These are phyloP conservation scores for Acanthamoeba healyi DNA, from an alignment of 208 protist species.

Conservation along the genomic window DNA sequence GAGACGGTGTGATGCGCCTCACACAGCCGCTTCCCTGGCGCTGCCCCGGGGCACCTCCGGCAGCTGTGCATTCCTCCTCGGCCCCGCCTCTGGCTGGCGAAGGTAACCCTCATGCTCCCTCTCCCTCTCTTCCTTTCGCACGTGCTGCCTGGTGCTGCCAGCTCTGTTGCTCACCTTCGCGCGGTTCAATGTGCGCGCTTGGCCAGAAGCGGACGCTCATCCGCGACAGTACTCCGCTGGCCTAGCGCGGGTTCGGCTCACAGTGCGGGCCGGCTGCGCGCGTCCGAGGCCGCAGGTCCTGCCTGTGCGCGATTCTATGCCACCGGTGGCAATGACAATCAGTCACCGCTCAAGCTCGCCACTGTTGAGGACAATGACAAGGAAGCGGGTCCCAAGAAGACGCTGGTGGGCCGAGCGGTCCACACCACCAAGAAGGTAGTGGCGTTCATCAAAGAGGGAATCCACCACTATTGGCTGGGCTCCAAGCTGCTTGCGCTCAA, in stretches of 20 bases:
- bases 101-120: background rate
- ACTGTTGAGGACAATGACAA: background rate
- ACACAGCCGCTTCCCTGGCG: background rate
- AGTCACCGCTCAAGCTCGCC: background rate
- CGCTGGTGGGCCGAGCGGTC: background rate
- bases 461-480: constrained; percentile 66
- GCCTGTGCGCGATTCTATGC: background rate
- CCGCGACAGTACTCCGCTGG: background rate
- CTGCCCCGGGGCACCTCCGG: background rate
- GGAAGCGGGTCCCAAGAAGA: constrained; percentile 2
- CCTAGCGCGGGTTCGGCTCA: background rate
- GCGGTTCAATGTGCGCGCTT: too few relatives aligned
- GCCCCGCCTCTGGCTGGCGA: background rate
- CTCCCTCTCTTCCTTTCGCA: too few relatives aligned
- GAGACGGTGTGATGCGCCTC: too few relatives aligned
- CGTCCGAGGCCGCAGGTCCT: background rate
- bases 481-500: constrained; percentile 70
- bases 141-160: too few relatives aligned
- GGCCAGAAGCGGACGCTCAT: background rate
- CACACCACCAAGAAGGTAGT: background rate
- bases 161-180: background rate
- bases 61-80: background rate
- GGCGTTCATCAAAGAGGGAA: constrained; percentile 14
- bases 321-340: background rate
- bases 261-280: background rate